Evolutionary conservation across 2,329 filamentous ascomycete species (phyloP).

Genomic region (Calonectria crousiana): DNA sequence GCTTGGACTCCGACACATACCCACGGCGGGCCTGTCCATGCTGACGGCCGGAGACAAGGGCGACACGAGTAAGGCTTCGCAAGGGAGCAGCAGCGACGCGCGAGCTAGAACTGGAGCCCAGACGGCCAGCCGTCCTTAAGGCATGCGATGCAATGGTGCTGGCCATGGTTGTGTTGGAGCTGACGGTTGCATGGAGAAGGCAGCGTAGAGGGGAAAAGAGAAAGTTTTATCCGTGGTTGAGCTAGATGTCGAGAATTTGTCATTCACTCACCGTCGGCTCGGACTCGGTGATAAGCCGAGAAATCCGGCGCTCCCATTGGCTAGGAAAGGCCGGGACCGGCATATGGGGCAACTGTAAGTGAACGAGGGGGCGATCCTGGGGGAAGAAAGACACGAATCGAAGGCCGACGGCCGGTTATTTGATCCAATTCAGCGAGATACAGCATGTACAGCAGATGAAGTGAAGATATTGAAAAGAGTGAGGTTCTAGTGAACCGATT

Average conservation of each 20-base stretch:
- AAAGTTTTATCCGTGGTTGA: conserved; percentile 39
- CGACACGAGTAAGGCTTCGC: conserved; percentile 46
- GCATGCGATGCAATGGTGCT: conserved; percentile 75
- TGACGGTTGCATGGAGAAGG: conserved; percentile 39
- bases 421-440: conserved; percentile 21
- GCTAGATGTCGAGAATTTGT: conserved; percentile 50
- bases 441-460: neutral
- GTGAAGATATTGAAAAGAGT: neutral
- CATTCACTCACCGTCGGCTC: conserved; percentile 49
- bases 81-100: conserved; percentile 50
- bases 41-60: conserved; percentile 42
- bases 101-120: conserved; percentile 59
- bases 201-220: conserved; percentile 37
- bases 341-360: conserved; percentile 26
- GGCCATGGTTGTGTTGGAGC: conserved; percentile 63
- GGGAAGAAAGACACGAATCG: neutral
- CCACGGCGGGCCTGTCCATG: conserved; percentile 60
- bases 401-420: conserved; percentile 2
- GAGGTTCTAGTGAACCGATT: neutral
- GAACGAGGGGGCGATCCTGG: conserved; percentile 26
- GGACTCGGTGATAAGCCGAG: conserved; percentile 52
- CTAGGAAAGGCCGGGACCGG: conserved; percentile 33
- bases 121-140: conserved; percentile 80
- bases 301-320: conserved; percentile 48
- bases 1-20: conserved; percentile 89